Base-by-base conservation (phyloP, 2,329 filamentous ascomycete species). In the Calycina marina region DNA sequence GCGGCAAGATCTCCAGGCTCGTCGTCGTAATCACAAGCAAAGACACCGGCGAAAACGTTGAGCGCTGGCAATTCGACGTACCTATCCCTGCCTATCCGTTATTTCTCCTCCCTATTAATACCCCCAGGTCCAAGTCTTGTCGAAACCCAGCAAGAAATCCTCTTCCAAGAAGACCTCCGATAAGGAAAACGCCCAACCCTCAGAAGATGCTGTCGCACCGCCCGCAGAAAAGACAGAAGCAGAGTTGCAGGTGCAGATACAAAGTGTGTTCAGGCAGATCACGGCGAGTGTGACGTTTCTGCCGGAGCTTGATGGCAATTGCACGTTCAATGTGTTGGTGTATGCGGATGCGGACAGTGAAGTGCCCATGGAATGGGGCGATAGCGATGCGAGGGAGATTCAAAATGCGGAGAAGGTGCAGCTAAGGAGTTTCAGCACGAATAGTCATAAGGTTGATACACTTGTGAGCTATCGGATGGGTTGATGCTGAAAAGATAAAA, bases 1-100 rank as follows among this genome's bases (percentile, higher is more conserved):
- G 80, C 48, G 84, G 86, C 55, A 96, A 98, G 60, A 94, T 98
- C 54, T 92, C 83, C 32, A 94, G 93, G 58, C 73, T 98, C 9
- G 86, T 98, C 38, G 80, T 98, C 32, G 90, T 98, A 29, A 86
- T 98, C 45, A 94, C 88, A 18, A 82, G 81, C 63, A 96, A 94
- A 58, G 90, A 98, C 57, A 93, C 86, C 0, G 90, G 88, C 41
- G 86, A 94, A 54, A 80, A 93, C 56, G 75, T 98, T 27, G 90
- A 98, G 62, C 69, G 90, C 42, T 98, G 90, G 90, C 88, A 98
- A 56, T 98, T 98, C 51, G 86, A 94, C 56, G 88, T 93, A 46
- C 38, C 56, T 28, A 31, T 28, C 24, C 25, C 24, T 18, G 15
- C n/a, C 5, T 16, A 14, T 18, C 14, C 17, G 30, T 15, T 20